These are phyloP conservation scores for Talaromyces funiculosus DNA, from an alignment of 2,329 filamentous ascomycete species.

Conservation along the genomic window DNA sequence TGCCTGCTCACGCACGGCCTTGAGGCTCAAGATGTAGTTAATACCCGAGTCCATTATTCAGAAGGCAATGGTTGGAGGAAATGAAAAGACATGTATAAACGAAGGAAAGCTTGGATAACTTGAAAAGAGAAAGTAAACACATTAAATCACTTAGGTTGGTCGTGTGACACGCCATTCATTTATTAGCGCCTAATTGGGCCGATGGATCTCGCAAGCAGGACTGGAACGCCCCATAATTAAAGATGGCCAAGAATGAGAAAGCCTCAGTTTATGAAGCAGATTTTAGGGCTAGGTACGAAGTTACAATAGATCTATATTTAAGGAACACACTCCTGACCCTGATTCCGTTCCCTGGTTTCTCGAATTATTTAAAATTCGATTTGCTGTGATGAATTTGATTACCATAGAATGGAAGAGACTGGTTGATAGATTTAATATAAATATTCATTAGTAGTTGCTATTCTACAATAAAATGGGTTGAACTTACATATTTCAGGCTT, in stretches of 20 bases:
- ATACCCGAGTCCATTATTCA: slow-evolving; percentile 9
- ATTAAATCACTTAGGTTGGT: neutral
- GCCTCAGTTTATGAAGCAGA: too few relatives aligned
- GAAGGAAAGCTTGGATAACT: neutral
- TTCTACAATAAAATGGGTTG: too few relatives aligned
- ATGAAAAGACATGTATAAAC: too few relatives aligned
- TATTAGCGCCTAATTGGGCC: neutral
- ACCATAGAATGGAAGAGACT: too few relatives aligned
- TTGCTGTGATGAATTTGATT: too few relatives aligned
- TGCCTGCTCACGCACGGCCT: neutral
- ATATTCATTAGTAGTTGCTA: too few relatives aligned
- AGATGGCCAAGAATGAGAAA: neutral
- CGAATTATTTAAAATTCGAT: too few relatives aligned
- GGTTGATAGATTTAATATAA: too few relatives aligned
- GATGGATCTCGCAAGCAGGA: neutral
- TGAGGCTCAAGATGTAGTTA: neutral
- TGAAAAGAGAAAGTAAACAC: neutral
- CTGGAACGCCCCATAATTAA: neutral
- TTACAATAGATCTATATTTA: neutral
- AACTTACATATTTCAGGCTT: too few relatives aligned
- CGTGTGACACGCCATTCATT: neutral
- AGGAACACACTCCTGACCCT: too few relatives aligned
- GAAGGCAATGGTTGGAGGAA: neutral
- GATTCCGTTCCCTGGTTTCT: too few relatives aligned
- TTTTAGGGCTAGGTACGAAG: neutral